Base-by-base conservation (phyloP, 148 eudicot genomes). In the Dysphania ambrosioides region DNA sequence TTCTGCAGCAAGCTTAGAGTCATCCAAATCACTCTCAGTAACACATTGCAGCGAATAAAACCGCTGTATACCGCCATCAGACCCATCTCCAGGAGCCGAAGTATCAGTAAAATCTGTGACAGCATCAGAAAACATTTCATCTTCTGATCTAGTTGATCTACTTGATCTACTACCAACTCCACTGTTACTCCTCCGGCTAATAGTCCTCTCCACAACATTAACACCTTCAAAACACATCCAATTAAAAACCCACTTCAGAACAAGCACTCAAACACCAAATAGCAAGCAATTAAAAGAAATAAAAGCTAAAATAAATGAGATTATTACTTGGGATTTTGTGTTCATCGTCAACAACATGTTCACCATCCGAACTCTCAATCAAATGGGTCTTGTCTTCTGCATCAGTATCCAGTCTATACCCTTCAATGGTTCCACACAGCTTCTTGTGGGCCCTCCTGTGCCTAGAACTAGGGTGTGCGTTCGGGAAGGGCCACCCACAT, bases 401-500 rank as follows among this genome's bases (percentile, higher is more conserved):
- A 56, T 80, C 78, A 51, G 42, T 68, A 72, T 36, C 82, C 21
- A 84, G 55, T 67, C 64, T 81, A 79, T 78, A 88, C 40, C 94
- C 94, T 66, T 90, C 89, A 79, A 90, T 64, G 4, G 85, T 84
- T 79, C 94, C 97, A 79, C 97, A 92, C 71, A 90, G 80, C 87
- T 56, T 86, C 87, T 90, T 92, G 79, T 92, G 97, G 57, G 97
- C 88, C 68, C 87, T 84, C 73, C 97, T 88, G 47, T 84, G 89
- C 76, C 73, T 92, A 66, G 94, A 77, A 80, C 97, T 92, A 3
- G 97, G 94, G 56, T 87, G 89, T 47, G 90, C 78, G 8, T 92
- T 92, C 29, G 97, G 94, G 71, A 81, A 89, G 1, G 90, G 77
- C 97, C 94, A 92, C 29, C 94, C 92, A 85, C 97, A 92, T 80